Percentiles rank a stretch among this genome's conserved stretches.
phyloP scores from a whole-genome alignment of 768 basidiomycete species.

The Pisolithus albus region DNA sequence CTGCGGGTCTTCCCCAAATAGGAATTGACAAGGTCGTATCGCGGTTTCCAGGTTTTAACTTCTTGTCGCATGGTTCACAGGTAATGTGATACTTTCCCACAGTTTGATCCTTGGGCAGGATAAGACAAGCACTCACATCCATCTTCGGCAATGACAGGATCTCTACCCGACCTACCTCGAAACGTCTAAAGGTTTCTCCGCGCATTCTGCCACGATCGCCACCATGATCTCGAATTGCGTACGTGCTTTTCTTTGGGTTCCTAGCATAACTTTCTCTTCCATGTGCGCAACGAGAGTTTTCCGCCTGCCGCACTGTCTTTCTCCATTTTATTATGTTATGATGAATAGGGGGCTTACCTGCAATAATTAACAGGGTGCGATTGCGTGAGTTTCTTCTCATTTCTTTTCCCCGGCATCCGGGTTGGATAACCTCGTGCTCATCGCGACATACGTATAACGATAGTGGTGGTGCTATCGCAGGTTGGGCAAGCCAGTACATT shows the following conservation, averaged over 20 bases:
- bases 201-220: constrained; percentile 57
- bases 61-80: constrained; percentile 69
- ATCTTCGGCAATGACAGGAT: constrained; percentile 34
- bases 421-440: background rate
- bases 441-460: background rate
- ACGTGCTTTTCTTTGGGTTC: constrained; percentile 11
- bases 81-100: constrained; percentile 21
- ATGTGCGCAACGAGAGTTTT: too few relatives aligned
- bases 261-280: background rate
- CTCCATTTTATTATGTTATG: background rate
- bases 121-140: background rate
- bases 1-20: background rate
- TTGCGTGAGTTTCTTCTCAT: constrained; percentile 28
- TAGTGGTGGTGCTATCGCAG: constrained; percentile 67
- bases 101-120: background rate
- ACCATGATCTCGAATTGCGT: constrained; percentile 79
- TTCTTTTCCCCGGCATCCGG: constrained; percentile 6
- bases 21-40: background rate
- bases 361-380: constrained; percentile 32
- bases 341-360: background rate
- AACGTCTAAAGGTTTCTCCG: constrained; percentile 51
- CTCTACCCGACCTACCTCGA: constrained; percentile 76
- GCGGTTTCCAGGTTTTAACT: constrained; percentile 53
- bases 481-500: constrained; percentile 64
- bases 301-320: background rate